Evolutionary conservation across 208 protist genomes (phyloP).

Genomic region (Plasmodiophora brassicae): DNA sequence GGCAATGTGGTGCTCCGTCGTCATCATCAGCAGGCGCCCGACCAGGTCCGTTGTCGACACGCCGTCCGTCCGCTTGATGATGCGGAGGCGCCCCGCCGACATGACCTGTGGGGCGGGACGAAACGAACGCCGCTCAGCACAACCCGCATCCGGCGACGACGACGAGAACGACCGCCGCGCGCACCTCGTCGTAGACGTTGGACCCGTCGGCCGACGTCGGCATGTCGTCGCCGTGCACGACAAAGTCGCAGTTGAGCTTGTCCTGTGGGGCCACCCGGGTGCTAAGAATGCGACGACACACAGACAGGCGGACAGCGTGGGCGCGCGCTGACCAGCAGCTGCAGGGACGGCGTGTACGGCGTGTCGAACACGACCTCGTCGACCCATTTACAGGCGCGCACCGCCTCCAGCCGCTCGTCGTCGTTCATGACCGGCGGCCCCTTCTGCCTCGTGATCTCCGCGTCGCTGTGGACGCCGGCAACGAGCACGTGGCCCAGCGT

Average conservation of each 20-base stretch:
- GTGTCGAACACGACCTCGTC: slow-evolving; percentile 87
- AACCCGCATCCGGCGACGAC: no score
- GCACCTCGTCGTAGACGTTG: slow-evolving; percentile 45
- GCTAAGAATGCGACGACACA: no score
- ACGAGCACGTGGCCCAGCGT: slow-evolving; percentile 83
- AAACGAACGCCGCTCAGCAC: no score
- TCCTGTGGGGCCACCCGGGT: slow-evolving; percentile 75
- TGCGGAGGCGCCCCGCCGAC: slow-evolving; percentile 61
- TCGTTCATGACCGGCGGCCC: slow-evolving; percentile 88
- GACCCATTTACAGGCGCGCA: slow-evolving; percentile 95
- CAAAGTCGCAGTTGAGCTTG: slow-evolving; percentile 77
- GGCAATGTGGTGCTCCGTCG: slow-evolving; percentile 63
- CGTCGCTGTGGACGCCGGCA: slow-evolving; percentile 91
- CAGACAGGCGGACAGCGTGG: background rate
- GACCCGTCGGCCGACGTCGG: slow-evolving; percentile 66
- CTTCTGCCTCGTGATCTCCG: slow-evolving; percentile 89
- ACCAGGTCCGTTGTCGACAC: slow-evolving; percentile 96
- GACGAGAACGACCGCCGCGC: no score
- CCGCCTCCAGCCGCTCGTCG: slow-evolving; percentile 77
- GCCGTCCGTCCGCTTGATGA: slow-evolving; percentile 85
- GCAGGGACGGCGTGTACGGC: slow-evolving; percentile 72
- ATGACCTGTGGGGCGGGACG: no score
- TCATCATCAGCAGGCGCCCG: slow-evolving; percentile 89
- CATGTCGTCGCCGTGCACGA: slow-evolving; percentile 96
- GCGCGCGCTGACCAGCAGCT: slow-evolving; percentile 44